These are phyloP conservation scores for Phytopythium sindhum DNA, from an alignment of 352 stramenopile species.

Conservation along the genomic window DNA sequence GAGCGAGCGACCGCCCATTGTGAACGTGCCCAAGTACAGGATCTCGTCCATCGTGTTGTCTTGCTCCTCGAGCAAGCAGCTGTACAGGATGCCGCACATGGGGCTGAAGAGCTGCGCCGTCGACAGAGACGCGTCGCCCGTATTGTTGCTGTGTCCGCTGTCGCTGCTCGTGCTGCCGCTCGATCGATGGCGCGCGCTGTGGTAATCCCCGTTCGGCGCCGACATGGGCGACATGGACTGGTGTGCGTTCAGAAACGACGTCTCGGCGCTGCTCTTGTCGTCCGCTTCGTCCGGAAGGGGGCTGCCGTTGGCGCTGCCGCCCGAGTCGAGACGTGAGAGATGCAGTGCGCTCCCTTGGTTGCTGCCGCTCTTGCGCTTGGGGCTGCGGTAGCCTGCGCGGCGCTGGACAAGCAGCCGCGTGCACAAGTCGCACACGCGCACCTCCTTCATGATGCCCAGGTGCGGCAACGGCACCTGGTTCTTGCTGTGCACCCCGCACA, in stretches of 20 bases:
- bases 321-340: constrained; percentile 13
- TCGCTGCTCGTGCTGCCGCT: constrained; percentile 29
- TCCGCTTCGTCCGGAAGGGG: constrained; percentile 16
- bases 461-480: constrained; percentile 76
- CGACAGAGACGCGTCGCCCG: constrained; percentile 6
- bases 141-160: constrained; percentile 13
- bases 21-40: constrained; percentile 74
- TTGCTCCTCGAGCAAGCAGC: constrained; percentile 68
- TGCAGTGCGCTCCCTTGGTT: constrained; percentile 11
- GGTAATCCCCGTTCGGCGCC: background rate
- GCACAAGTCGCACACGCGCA: constrained; percentile 73
- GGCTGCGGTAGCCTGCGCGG: constrained; percentile 59
- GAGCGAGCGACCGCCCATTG: constrained; percentile 66
- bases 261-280: constrained; percentile 11
- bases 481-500: constrained; percentile 73
- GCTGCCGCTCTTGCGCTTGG: constrained; percentile 19
- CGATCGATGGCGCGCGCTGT: constrained; percentile 8
- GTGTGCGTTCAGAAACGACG: background rate
- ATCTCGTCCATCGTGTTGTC: constrained; percentile 79
- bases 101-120: constrained; percentile 20
- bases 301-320: constrained; percentile 8
- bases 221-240: constrained; percentile 11
- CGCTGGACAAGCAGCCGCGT: constrained; percentile 66
- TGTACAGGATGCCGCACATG: constrained; percentile 70
- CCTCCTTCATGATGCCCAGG: constrained; percentile 68